Base-by-base conservation (phyloP, 139 green algal species). In the Picochlorum sp. region DNA sequence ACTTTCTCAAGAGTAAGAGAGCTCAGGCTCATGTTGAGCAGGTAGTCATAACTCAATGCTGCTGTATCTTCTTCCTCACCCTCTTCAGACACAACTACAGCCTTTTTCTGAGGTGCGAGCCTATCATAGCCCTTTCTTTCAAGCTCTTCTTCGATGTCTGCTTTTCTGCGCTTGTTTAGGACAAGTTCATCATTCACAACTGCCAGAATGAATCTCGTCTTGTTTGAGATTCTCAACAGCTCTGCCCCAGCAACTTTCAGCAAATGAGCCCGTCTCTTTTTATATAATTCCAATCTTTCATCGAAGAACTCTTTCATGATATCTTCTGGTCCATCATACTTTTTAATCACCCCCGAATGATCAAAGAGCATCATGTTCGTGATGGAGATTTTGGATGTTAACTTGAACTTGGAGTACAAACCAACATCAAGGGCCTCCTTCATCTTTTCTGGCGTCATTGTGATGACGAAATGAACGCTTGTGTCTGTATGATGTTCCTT, bases 301-400 rank as follows among this genome's bases (percentile, higher is more conserved):
- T 78, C 57, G 51, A 84, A 98, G 80, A 98, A 98, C 52, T 97
- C 90, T 8, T 70, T 30, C 38, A 98, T 77, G 62, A 96, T 92
- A 49, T 88, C 69, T 72, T 97, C 88, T 0, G 93, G 85, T 16
- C 66, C 77, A 31, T 84, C 69, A 68, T 98, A 98, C 64, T 87
- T 90, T 74, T 80, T 86, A 79, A 98, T 98, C 3, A 76, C 14
- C 45, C 92, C 92, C 13, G 94, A 73, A 47, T 67, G 49, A 69
- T 95, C 83, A 75, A 98, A 98, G 49, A 97, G 81, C 82, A 96
- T 86, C 93, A 98, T 98, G 86, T 98, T 98, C 72, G 76, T 73
- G n/a, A 77, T 86, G 18, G 77, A 80, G 37, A 97, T 83, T 63
- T 89, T 95, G 60, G 60, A 80, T 18, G 62, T 74, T 8, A 98